Conservation (phyloP, 805 yeast genomes). For the Candida mattraensis region DNA sequence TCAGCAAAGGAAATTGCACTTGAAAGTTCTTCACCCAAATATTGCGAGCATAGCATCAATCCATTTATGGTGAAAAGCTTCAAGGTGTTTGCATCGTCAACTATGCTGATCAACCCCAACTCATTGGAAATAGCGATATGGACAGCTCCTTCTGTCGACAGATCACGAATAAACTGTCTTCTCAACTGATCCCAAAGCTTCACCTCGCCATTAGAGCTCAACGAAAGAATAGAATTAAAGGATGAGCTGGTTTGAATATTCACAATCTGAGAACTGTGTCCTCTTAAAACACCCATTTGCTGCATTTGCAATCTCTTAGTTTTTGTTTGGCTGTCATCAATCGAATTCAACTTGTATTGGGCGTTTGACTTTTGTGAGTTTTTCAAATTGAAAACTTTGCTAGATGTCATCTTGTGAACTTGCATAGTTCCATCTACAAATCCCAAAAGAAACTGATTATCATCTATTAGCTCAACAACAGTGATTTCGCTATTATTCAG, state of each 20-base stretch:
- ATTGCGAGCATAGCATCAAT: conserved; percentile 33
- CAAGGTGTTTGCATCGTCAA: conserved; percentile 28
- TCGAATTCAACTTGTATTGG: too few species aligned
- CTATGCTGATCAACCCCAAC: conserved; percentile 51
- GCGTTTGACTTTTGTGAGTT: conserved; percentile 32
- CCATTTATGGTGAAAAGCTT: conserved; percentile 57
- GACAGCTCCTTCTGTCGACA: conserved; percentile 16
- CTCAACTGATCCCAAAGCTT: conserved; percentile 66
- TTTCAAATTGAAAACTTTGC: conserved; percentile 41
- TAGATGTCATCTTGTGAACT: conserved; percentile 28
- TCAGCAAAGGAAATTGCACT: conserved; percentile 23
- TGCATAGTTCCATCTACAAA: conserved; percentile 60
- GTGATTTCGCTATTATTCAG: conserved; percentile 43
- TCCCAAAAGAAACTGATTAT: conserved; percentile 46
- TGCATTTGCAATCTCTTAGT: conserved; percentile 12
- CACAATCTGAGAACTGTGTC: conserved; percentile 51
- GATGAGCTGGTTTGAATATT: conserved; percentile 50
- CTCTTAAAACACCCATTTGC: conserved; percentile 42
- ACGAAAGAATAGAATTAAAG: conserved; percentile 53
- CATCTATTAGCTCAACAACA: conserved; percentile 40
- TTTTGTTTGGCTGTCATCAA: too few species aligned
- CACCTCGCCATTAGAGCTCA: conserved; percentile 55
- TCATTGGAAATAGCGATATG: conserved; percentile 51
- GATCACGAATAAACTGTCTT: conserved; percentile 46
- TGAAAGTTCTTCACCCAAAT: conserved; percentile 15